Evolutionary conservation across 495 filamentous ascomycete genomes (phyloP).

Genomic region (Aspergillus affinis): DNA sequence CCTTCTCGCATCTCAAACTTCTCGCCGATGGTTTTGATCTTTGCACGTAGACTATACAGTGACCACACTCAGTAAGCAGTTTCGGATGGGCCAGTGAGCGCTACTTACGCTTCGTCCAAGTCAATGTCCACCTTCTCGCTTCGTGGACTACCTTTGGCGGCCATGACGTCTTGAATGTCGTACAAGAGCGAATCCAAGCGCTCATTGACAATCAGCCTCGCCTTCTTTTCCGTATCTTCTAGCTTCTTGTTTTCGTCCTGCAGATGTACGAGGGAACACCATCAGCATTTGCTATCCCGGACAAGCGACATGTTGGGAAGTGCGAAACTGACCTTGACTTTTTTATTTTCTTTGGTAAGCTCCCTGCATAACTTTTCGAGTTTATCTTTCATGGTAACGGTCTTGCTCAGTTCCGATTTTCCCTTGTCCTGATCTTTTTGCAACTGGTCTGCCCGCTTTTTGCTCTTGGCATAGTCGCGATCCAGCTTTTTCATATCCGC

Average conservation of each 20-base stretch:
- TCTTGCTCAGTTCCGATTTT: constrained; percentile 83
- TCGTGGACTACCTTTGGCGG: constrained; percentile 74
- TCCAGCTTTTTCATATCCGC: constrained; percentile 93
- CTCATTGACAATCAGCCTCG: constrained; percentile 80
- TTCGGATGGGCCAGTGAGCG: constrained; percentile 10
- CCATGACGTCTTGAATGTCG: constrained; percentile 78
- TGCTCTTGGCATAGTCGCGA: constrained; percentile 89
- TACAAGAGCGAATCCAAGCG: constrained; percentile 71
- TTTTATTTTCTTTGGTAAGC: constrained; percentile 92
- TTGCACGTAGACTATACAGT: constrained; percentile 69
- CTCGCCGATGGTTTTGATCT: constrained; percentile 90
- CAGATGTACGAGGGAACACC: constrained; percentile 30
- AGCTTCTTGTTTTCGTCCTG: constrained; percentile 91
- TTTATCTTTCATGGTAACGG: constrained; percentile 84
- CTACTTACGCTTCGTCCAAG: constrained; percentile 77
- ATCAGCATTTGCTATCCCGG: constrained; percentile 7
- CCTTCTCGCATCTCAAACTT: constrained; percentile 94
- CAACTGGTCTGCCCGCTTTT: constrained; percentile 89
- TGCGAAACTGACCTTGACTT: constrained; percentile 71
- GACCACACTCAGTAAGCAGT: constrained; percentile 4
- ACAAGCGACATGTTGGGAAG: not conserved
- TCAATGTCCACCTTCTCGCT: constrained; percentile 75
- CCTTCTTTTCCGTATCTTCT: constrained; percentile 77
- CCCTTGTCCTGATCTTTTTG: constrained; percentile 96
- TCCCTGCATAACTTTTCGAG: constrained; percentile 92